Evolutionary conservation across 2,329 filamentous ascomycete species (phyloP).

Genomic region (Lasiodiplodia hormozganensis): DNA sequence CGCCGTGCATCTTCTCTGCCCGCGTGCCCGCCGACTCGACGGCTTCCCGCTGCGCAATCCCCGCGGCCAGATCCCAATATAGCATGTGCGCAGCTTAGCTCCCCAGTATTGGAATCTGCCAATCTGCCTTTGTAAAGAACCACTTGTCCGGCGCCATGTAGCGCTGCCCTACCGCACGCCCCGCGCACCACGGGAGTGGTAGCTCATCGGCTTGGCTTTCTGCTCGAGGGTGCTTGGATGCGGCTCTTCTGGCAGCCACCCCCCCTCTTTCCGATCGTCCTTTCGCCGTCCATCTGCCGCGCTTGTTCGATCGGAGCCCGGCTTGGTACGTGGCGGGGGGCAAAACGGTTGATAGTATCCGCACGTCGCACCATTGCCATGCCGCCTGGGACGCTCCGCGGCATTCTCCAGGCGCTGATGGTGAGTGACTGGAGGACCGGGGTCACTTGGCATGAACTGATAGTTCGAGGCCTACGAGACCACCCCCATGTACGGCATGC

Average conservation of each 20-base stretch:
- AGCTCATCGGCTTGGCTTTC: constrained; percentile 27
- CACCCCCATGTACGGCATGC: neutral
- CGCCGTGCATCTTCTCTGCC: neutral
- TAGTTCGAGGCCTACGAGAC: constrained; percentile 4
- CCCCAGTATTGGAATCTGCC: constrained; percentile 7
- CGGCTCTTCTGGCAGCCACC: neutral
- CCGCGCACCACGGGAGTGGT: constrained; percentile 21
- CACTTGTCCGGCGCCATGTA: neutral
- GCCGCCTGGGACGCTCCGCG: constrained; percentile 1
- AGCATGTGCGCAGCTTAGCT: constrained; percentile 2
- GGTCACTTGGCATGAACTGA: constrained; percentile 5
- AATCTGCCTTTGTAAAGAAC: neutral
- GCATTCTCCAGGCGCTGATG: constrained; percentile 12
- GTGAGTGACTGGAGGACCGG: neutral
- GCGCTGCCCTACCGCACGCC: constrained; percentile 14
- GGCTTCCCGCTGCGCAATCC: neutral
- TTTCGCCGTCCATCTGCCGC: neutral
- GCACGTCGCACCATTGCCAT: constrained; percentile 1
- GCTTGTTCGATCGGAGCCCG: neutral
- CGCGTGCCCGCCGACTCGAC: constrained; percentile 1
- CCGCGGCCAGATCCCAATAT: constrained; percentile 2
- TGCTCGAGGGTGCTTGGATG: constrained; percentile 16
- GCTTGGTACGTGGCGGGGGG: neutral
- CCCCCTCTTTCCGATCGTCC: neutral
- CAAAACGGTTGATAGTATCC: constrained; percentile 17